Percentiles rank a stretch among this genome's conserved stretches.
Conservation (phyloP, 176 grass and related monocot species). For the Avena eriantha region DNA sequence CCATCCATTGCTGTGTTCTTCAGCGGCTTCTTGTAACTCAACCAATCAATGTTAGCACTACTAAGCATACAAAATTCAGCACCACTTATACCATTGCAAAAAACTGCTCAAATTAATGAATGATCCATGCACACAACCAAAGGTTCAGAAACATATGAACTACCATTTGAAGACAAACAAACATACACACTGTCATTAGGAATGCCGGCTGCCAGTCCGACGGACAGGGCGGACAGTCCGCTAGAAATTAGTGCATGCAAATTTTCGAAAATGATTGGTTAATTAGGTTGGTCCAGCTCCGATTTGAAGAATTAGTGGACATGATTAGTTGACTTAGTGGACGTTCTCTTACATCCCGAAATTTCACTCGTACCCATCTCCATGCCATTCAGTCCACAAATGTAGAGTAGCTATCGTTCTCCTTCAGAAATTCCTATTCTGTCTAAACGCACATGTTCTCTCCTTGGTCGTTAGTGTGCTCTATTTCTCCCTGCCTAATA, state of each 20-base stretch:
- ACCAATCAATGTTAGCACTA: neutral
- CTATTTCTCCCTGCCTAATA: no score
- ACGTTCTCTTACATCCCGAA: no score
- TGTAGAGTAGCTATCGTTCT: neutral
- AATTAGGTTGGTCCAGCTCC: no score
- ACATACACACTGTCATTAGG: no score
- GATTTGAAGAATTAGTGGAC: no score
- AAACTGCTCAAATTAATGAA: neutral
- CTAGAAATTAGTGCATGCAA: no score
- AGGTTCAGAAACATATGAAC: neutral
- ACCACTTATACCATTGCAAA: neutral
- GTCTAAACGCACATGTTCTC: neutral
- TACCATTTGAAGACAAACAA: neutral
- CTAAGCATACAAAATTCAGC: neutral
- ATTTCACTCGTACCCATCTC: neutral
- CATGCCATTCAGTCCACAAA: neutral
- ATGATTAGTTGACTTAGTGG: no score
- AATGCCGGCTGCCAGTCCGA: no score
- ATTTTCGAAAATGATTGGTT: no score
- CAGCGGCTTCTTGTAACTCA: neutral
- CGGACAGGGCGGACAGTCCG: no score
- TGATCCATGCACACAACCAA: neutral
- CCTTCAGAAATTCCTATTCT: neutral
- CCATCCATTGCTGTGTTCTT: neutral
- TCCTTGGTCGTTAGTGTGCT: no score